Evolutionary conservation across 1,284 basidiomycete genomes (phyloP).

Genomic region (Sphaerobolus stellatus): DNA sequence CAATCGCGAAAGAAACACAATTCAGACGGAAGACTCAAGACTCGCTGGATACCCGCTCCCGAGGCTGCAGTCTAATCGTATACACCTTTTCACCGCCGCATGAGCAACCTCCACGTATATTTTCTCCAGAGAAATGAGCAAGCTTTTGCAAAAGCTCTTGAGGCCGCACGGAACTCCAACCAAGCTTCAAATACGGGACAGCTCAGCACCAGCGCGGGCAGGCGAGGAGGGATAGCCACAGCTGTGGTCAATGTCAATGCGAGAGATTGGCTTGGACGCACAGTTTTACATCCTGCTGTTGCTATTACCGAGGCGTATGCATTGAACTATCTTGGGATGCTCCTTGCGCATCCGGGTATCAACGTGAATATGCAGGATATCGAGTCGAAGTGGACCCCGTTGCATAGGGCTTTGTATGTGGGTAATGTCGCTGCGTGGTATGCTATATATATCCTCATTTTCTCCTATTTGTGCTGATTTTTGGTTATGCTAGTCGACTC

Average conservation of each 20-base stretch:
- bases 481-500: conserved; percentile 50
- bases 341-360: conserved; percentile 75
- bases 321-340: conserved; percentile 76
- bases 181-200: conserved; percentile 33
- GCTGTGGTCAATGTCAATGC: conserved; percentile 64
- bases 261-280: conserved; percentile 69
- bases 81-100: no score
- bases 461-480: background rate
- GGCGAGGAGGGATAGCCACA: conserved; percentile 40
- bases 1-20: no score
- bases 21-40: no score
- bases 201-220: conserved; percentile 49
- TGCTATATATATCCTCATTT: conserved; percentile 28
- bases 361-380: conserved; percentile 82
- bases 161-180: conserved; percentile 40
- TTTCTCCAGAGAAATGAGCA: conserved; percentile 76
- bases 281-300: conserved; percentile 84
- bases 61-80: no score
- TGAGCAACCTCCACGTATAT: conserved; percentile 70
- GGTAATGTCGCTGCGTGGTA: conserved; percentile 82
- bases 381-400: conserved; percentile 89
- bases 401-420: conserved; percentile 88
- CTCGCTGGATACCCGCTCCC: no score
- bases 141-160: conserved; percentile 80
- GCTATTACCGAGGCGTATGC: conserved; percentile 57